Conservation (phyloP, 176 grass and related monocot species). For the Oryza nivara region DNA sequence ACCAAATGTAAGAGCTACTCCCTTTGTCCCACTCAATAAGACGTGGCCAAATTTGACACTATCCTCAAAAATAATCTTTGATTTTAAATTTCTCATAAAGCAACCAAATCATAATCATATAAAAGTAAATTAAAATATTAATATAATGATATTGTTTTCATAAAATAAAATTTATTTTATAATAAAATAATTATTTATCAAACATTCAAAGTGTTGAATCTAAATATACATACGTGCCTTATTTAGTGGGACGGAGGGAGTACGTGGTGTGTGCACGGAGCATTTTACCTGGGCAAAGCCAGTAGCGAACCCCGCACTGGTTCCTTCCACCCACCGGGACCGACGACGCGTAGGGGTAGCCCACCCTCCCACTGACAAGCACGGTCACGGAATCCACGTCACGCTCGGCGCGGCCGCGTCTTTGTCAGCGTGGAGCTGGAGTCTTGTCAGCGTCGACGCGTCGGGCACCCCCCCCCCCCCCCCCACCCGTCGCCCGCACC, state of each 20-base stretch:
- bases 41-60: too few species aligned
- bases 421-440: slow-evolving; percentile 54
- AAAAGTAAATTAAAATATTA: too few species aligned
- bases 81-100: too few species aligned
- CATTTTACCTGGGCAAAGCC: background rate
- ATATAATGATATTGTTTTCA: too few species aligned
- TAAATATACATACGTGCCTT: too few species aligned
- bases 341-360: slow-evolving; percentile 40
- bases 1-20: background rate
- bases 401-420: slow-evolving; percentile 39
- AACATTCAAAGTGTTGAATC: too few species aligned
- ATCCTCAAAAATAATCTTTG: too few species aligned
- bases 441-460: slow-evolving; percentile 52
- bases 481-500: background rate
- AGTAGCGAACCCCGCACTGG: slow-evolving; percentile 18
- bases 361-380: slow-evolving; percentile 23
- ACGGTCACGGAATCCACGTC: slow-evolving; percentile 37
- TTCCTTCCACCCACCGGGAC: slow-evolving; percentile 36
- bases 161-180: too few species aligned
- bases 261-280: slow-evolving; percentile 7
- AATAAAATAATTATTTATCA: too few species aligned
- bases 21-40: too few species aligned
- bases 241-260: background rate
- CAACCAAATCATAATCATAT: too few species aligned
- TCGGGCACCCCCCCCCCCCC: background rate